Percentiles rank a stretch among this genome's conserved stretches.
Conservation (phyloP, 1,284 basidiomycete species). For the Cutaneotrichosporon sp. region DNA sequence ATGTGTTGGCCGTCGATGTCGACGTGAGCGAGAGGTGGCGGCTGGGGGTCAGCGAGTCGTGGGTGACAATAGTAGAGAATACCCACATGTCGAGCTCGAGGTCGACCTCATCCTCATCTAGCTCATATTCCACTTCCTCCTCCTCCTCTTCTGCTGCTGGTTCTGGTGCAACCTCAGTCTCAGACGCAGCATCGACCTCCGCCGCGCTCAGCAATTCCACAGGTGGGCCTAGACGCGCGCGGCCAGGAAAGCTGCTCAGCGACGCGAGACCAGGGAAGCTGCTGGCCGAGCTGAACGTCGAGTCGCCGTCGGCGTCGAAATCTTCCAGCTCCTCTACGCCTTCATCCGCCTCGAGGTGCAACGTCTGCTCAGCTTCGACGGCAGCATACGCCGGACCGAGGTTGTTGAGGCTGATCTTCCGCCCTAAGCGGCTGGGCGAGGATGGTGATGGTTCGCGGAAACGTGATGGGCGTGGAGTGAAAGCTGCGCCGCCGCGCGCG, state of each 20-base stretch:
- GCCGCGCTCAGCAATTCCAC: background rate
- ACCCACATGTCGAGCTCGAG: slow-evolving; percentile 17
- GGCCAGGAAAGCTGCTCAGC: background rate
- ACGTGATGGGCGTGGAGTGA: slow-evolving; percentile 13
- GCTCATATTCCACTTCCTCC: background rate
- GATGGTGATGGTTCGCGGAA: slow-evolving; percentile 2
- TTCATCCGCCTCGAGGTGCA: slow-evolving; percentile 6
- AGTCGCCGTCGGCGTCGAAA: slow-evolving; percentile 10
- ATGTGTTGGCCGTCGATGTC: background rate
- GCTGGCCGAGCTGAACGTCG: background rate
- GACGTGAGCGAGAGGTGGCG: slow-evolving; percentile 6
- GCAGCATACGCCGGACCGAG: slow-evolving; percentile 11
- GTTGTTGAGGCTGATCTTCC: slow-evolving; percentile 20
- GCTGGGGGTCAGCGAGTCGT: background rate
- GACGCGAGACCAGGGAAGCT: background rate
- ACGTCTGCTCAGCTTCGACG: background rate
- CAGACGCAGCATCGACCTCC: background rate
- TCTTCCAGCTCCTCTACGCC: slow-evolving; percentile 11
- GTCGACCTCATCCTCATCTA: slow-evolving; percentile 10
- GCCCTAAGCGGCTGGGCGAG: slow-evolving; percentile 3
- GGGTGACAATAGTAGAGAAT: background rate
- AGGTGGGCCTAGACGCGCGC: background rate
- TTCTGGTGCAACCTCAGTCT: background rate
- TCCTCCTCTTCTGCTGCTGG: background rate
- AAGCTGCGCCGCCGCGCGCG: slow-evolving; percentile 12